Base-by-base conservation (phyloP, 225 moss, liverwort and hornwort genomes). In the Rhytidiadelphus loreus region DNA sequence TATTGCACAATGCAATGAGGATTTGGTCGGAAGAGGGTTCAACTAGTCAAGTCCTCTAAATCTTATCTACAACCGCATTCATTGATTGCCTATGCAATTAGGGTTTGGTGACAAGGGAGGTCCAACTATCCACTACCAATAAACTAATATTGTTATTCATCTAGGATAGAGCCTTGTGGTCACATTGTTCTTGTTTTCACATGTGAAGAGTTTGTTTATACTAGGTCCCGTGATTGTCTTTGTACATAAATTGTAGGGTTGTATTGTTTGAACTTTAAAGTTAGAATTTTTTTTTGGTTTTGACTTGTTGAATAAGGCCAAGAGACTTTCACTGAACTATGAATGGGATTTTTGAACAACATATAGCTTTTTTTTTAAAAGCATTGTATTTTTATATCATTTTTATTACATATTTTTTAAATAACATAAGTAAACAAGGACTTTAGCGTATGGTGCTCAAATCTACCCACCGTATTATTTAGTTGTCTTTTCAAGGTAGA, bases 381-480 rank as follows among this genome's bases (percentile, higher is more conserved):
- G 2, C 2, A 32, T 32, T 50, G 4, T 32, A 32, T n/a, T 20
- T 32, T 32, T 7, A 32, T 9, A 50, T 50, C 21, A 50, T 32
- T 0, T 11, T 50, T 20, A 32, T 12, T 50, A 32, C 4, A 48
- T 32, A 41, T 1, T 46, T 74, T 46, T 74, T 2, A 32, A 32
- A 12, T 19, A 74, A 19, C 1, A 74, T 21, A 20, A 32, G 0
- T 20, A 50, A 32, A 74, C 1, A 0, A 74, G 6, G 11, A 30
- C 39, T 29, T 73, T 18, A 29, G 73, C 4, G 32, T 12, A 46
- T 46, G 2, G 4, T 11, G 7, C 0, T 16, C 5, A 18, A 74
- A 48, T 29, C 0, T 30, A 0, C 12, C 12, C 0, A 1, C 7
- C 2, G 20, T 10, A 0, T 1, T 32, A 0, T 20, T 0, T 48